Evolutionary conservation across 352 stramenopile genomes (phyloP).

Genomic region (Phytophthora capsici): DNA sequence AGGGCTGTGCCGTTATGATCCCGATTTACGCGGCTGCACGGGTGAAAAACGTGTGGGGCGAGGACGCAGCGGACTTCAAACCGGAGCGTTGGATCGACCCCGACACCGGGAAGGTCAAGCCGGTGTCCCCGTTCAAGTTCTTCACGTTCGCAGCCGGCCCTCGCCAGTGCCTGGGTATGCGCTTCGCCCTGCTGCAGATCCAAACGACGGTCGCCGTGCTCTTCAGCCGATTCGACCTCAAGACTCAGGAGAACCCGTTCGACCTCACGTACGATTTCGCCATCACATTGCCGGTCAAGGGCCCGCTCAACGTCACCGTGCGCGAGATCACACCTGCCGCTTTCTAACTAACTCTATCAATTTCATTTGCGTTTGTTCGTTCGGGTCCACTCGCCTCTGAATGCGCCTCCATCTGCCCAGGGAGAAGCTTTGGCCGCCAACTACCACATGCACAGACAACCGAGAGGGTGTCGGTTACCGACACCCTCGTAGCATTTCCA

Average conservation of each 20-base stretch:
- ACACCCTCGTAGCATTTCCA: too few relatives aligned
- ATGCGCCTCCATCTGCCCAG: too few relatives aligned
- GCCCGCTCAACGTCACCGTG: constrained; percentile 33
- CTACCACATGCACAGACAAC: too few relatives aligned
- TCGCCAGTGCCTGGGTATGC: constrained; percentile 58
- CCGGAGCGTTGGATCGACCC: constrained; percentile 63
- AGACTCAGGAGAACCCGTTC: constrained; percentile 41
- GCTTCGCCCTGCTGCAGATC: constrained; percentile 56
- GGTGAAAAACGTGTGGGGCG: constrained; percentile 53
- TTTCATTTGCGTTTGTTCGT: not conserved
- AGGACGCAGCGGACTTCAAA: constrained; percentile 43
- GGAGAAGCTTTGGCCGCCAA: too few relatives aligned
- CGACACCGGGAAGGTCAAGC: constrained; percentile 44
- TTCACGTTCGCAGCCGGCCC: constrained; percentile 71
- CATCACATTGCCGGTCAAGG: constrained; percentile 44
- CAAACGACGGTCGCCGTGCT: constrained; percentile 46
- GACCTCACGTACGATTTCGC: constrained; percentile 51
- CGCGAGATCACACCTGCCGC: constrained; percentile 23
- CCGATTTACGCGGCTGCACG: constrained; percentile 55
- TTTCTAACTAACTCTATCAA: constrained; percentile 15
- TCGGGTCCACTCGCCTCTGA: not conserved
- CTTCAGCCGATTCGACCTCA: constrained; percentile 46
- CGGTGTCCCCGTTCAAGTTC: constrained; percentile 40
- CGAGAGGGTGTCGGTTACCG: too few relatives aligned
- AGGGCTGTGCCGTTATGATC: constrained; percentile 46